A percentile compares a stretch with the other conserved stretches of the same genome.
phyloP scores from a whole-genome alignment of 371 early-diverging fungal genomes.

The Encephalitozoon cuniculi region DNA sequence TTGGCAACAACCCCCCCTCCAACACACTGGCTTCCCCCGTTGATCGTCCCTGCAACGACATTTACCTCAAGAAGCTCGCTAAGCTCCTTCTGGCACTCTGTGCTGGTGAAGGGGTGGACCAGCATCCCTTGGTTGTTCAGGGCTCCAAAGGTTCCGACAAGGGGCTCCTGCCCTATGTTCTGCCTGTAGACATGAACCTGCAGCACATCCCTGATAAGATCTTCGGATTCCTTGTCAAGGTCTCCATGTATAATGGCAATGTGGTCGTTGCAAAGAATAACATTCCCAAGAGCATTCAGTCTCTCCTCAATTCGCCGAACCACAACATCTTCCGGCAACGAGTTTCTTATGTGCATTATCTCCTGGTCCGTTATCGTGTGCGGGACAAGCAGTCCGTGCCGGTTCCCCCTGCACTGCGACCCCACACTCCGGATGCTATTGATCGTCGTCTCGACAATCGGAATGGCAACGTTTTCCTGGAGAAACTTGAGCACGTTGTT shows the following conservation, averaged over 20 bases:
- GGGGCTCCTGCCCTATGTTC: conserved; percentile 87
- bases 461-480: conserved; percentile 82
- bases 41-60: conserved; percentile 96
- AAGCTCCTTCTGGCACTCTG: conserved; percentile 93
- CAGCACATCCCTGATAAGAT: conserved; percentile 89
- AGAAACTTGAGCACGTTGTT: conserved; percentile 53
- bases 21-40: conserved; percentile 92
- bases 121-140: conserved; percentile 95
- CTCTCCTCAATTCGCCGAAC: conserved; percentile 95
- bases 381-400: conserved; percentile 88
- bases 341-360: conserved; percentile 89
- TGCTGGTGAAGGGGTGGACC: conserved; percentile 83
- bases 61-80: conserved; percentile 90
- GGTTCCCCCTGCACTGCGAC: conserved; percentile 82
- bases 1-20: conserved; percentile 95
- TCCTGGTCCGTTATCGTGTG: conserved; percentile 96
- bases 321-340: conserved; percentile 81
- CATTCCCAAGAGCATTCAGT: conserved; percentile 93
- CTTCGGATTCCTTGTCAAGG: conserved; percentile 78
- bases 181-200: conserved; percentile 95
- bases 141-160: conserved; percentile 93
- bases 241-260: conserved; percentile 97
- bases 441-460: conserved; percentile 94
- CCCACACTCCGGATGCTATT: conserved; percentile 94
- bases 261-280: conserved; percentile 97